A percentile compares a stretch with the other conserved stretches of the same genome.
phyloP scores from a whole-genome alignment of 2,329 filamentous ascomycete genomes.

The Polychaeton citri region DNA sequence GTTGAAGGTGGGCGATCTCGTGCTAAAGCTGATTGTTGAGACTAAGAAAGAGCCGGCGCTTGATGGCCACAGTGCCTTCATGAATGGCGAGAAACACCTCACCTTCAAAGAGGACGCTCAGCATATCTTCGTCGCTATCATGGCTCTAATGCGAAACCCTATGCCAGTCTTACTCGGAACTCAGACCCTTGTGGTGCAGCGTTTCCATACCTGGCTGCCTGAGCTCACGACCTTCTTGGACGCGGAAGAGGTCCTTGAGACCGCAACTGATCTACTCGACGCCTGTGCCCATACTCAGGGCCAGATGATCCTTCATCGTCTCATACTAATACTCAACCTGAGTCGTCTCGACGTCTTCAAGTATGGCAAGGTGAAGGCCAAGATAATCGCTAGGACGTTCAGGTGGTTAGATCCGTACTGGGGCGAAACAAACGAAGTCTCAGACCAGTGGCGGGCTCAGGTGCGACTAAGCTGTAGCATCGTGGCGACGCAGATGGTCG shows the following conservation, averaged over 20 bases:
- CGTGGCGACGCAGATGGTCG: conserved; percentile 67
- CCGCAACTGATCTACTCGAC: conserved; percentile 88
- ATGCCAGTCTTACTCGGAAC: conserved; percentile 81
- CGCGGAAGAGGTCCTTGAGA: conserved; percentile 75
- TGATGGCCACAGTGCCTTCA: not conserved
- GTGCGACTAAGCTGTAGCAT: conserved; percentile 89
- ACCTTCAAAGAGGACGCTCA: conserved; percentile 75
- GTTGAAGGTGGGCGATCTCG: conserved; percentile 86
- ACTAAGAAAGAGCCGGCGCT: conserved; percentile 55
- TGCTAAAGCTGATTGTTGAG: conserved; percentile 89
- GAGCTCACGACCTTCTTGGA: conserved; percentile 66
- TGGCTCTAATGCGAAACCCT: conserved; percentile 76
- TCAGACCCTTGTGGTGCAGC: conserved; percentile 87
- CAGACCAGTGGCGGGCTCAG: conserved; percentile 82
- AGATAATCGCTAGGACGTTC: conserved; percentile 50
- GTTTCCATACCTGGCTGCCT: conserved; percentile 95
- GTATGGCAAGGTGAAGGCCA: conserved; percentile 57
- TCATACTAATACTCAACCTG: conserved; percentile 87
- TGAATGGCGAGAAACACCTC: conserved; percentile 47
- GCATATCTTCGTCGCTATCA: conserved; percentile 78
- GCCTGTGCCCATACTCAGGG: conserved; percentile 78
- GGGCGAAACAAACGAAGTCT: conserved; percentile 61
- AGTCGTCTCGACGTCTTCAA: conserved; percentile 70
- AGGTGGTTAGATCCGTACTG: conserved; percentile 90
- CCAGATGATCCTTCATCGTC: conserved; percentile 81